These are phyloP conservation scores for Apiospora arundinis DNA, from an alignment of 2,329 filamentous ascomycete genomes.

Conservation along the genomic window DNA sequence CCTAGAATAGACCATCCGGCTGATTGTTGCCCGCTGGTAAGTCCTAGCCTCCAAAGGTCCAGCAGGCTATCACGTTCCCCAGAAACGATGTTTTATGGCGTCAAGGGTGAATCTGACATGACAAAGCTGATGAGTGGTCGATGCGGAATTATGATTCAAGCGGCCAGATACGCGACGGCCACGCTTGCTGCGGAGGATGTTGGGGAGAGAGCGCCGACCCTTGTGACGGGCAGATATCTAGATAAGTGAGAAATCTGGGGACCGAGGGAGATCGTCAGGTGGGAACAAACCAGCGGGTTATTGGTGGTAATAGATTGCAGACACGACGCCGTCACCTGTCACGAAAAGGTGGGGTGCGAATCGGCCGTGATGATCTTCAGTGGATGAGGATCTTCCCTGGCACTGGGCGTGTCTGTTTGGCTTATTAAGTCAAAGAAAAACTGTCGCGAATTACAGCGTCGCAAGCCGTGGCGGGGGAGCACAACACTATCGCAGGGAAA, in stretches of 20 bases:
- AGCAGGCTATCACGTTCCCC: not conserved
- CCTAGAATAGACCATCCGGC: not conserved
- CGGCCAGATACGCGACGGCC: not conserved
- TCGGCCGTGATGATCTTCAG: constrained; percentile 16
- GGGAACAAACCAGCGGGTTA: constrained; percentile 17
- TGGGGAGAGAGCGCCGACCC: not conserved
- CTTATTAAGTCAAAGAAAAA: not conserved
- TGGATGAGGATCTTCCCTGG: constrained; percentile 1
- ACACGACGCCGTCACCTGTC: constrained; percentile 14
- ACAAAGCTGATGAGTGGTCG: not conserved
- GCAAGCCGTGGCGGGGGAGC: not conserved
- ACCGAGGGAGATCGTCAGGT: not conserved
- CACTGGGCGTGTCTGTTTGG: not conserved
- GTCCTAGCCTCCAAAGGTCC: not conserved
- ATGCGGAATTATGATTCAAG: not conserved
- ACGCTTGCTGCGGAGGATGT: not conserved
- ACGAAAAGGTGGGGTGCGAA: constrained; percentile 21
- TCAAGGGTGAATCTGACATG: not conserved
- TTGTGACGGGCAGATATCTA: constrained; percentile 9
- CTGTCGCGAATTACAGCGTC: not conserved
- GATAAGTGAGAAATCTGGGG: constrained; percentile 8
- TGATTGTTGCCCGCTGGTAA: not conserved
- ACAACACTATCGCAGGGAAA: constrained; percentile 4
- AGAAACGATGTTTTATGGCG: not conserved
- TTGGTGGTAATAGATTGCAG: constrained; percentile 23